These are phyloP conservation scores for Trichoderma polysporum DNA, from an alignment of 2,329 filamentous ascomycete species.

Conservation along the genomic window DNA sequence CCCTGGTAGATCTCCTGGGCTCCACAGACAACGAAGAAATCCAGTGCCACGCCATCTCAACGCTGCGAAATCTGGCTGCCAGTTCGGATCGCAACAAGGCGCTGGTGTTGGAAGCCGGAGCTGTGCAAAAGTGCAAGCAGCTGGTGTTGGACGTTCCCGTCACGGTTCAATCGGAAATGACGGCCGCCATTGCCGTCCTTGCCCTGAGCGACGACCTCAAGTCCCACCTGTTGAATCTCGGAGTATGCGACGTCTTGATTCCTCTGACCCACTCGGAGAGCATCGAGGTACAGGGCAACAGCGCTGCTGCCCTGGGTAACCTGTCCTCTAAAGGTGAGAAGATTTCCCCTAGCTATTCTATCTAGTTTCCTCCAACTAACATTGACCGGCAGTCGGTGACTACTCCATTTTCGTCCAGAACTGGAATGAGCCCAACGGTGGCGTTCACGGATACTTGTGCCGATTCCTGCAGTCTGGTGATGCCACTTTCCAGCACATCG, in stretches of 20 bases:
- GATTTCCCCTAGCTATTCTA: not conserved
- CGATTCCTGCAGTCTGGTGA: constrained; percentile 93
- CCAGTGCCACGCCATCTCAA: constrained; percentile 97
- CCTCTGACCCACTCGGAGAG: constrained; percentile 92
- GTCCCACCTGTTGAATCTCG: constrained; percentile 81
- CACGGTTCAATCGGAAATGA: constrained; percentile 98
- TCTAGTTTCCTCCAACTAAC: not conserved
- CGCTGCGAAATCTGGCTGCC: constrained; percentile 88
- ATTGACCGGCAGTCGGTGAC: constrained; percentile 69
- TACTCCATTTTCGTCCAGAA: constrained; percentile 95
- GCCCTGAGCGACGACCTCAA: constrained; percentile 96
- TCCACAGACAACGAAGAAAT: constrained; percentile 98
- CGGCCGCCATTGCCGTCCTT: constrained; percentile 94
- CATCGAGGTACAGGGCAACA: constrained; percentile 98
- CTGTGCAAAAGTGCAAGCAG: constrained; percentile 98
- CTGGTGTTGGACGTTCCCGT: constrained; percentile 89
- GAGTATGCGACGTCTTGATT: constrained; percentile 94
- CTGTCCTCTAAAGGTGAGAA: constrained; percentile 88
- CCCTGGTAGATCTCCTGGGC: constrained; percentile 87
- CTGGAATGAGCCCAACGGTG: constrained; percentile 88
- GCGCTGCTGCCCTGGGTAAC: constrained; percentile 91
- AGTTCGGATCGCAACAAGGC: constrained; percentile 98
- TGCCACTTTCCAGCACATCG: constrained; percentile 97
- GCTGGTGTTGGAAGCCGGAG: constrained; percentile 92
- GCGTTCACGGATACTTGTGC: constrained; percentile 91